A percentile compares a stretch with the other conserved stretches of the same genome.
phyloP scores from a whole-genome alignment of 2,329 filamentous ascomycete species.

The Hortaea werneckii region DNA sequence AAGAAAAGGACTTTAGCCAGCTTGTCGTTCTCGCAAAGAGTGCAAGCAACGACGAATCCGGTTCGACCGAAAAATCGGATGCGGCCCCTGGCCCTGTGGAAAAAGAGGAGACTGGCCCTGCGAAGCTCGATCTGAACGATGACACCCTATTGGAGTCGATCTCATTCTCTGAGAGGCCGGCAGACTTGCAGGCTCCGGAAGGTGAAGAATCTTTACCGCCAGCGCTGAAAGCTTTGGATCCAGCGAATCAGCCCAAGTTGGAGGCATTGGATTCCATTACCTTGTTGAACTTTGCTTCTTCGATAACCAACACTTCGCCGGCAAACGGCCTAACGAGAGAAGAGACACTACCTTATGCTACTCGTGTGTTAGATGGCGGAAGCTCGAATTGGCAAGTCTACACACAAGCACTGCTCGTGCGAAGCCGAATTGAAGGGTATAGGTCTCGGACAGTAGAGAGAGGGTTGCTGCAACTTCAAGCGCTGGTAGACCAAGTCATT shows the following conservation, averaged over 20 bases:
- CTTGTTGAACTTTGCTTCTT: slow-evolving; percentile 67
- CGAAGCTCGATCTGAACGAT: slow-evolving; percentile 72
- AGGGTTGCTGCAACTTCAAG: slow-evolving; percentile 84
- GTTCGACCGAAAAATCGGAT: background rate
- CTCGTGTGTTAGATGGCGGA: slow-evolving; percentile 75
- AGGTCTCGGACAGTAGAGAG: slow-evolving; percentile 79
- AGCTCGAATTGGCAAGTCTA: slow-evolving; percentile 97
- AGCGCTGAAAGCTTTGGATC: slow-evolving; percentile 55
- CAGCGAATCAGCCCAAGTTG: slow-evolving; percentile 72
- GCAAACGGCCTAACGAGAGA: slow-evolving; percentile 80
- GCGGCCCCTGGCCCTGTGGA: background rate
- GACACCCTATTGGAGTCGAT: slow-evolving; percentile 88
- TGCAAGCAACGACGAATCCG: slow-evolving; percentile 19
- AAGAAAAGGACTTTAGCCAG: slow-evolving; percentile 73
- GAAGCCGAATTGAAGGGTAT: slow-evolving; percentile 83
- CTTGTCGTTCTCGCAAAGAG: slow-evolving; percentile 85
- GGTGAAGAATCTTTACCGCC: slow-evolving; percentile 47
- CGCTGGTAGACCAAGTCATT: slow-evolving; percentile 88
- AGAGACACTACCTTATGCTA: slow-evolving; percentile 84
- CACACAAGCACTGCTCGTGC: slow-evolving; percentile 80
- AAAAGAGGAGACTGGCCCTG: slow-evolving; percentile 7
- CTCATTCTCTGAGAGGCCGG: slow-evolving; percentile 54
- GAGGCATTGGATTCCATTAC: slow-evolving; percentile 81
- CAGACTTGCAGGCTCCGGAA: slow-evolving; percentile 29
- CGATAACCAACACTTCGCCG: slow-evolving; percentile 80